Conservation (phyloP, 352 stramenopile genomes). For the Globisporangium uncinulatum region DNA sequence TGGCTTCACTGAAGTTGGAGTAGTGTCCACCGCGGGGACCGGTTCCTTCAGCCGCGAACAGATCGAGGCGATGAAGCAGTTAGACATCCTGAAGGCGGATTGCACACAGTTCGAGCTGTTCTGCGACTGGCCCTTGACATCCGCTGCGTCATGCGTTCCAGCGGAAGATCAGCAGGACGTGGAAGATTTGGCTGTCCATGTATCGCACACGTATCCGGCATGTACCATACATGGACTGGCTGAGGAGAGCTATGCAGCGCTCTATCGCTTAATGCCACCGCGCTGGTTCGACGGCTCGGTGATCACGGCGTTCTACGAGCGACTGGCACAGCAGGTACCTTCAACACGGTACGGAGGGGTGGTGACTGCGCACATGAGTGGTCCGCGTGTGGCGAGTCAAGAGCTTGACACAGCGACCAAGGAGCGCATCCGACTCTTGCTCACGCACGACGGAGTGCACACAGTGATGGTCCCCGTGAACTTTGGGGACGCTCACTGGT, state of each 20-base stretch:
- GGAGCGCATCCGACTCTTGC: too few relatives aligned
- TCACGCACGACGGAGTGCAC: too few relatives aligned
- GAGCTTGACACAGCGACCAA: too few relatives aligned
- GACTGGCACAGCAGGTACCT: neutral
- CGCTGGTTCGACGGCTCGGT: neutral
- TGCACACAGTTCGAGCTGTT: neutral
- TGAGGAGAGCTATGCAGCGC: neutral
- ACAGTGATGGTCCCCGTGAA: too few relatives aligned
- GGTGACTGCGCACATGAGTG: neutral
- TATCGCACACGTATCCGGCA: neutral
- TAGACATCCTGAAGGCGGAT: neutral
- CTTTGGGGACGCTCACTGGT: too few relatives aligned
- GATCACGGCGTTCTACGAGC: neutral
- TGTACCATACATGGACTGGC: neutral
- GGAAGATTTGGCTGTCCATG: neutral
- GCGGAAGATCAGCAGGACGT: neutral
- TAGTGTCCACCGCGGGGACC: neutral
- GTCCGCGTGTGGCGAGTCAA: too few relatives aligned
- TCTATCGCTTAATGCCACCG: neutral
- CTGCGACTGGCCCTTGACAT: neutral
- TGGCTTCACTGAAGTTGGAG: neutral
- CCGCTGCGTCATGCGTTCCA: neutral
- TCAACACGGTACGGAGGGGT: neutral
- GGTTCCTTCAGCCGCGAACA: neutral
- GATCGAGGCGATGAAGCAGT: neutral